These are phyloP conservation scores for Collybiopsis luxurians DNA, from an alignment of 768 basidiomycete species.

Conservation along the genomic window DNA sequence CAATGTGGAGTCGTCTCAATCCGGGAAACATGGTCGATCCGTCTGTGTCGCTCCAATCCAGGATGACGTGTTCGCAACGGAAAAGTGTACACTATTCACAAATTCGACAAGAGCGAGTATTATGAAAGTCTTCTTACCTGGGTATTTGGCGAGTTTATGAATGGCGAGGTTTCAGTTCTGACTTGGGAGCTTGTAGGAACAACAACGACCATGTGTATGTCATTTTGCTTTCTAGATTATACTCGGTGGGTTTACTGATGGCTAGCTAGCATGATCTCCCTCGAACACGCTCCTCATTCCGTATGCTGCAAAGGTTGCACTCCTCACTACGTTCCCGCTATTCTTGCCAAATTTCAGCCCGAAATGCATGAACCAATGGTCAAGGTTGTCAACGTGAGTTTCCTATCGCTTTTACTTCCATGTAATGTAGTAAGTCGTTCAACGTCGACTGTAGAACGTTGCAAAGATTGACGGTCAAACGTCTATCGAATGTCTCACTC, in stretches of 20 bases:
- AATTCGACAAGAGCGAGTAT: too few species aligned
- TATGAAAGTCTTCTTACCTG: too few species aligned
- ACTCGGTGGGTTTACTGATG: too few species aligned
- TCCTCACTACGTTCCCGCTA: constrained; percentile 65
- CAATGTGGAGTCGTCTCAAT: too few species aligned
- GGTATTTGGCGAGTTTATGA: too few species aligned
- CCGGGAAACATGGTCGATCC: too few species aligned
- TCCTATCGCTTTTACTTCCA: constrained; percentile 7
- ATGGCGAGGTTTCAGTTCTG: too few species aligned
- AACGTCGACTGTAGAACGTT: constrained; percentile 43
- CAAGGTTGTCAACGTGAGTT: constrained; percentile 60
- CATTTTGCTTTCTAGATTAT: constrained; percentile 22
- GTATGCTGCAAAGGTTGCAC: constrained; percentile 74
- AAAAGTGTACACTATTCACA: too few species aligned
- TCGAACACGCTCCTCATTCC: constrained; percentile 68
- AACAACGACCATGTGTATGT: constrained; percentile 81
- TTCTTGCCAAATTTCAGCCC: too few species aligned
- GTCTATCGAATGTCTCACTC: constrained; percentile 62
- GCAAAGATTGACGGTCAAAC: constrained; percentile 54
- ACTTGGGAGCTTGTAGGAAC: too few species aligned
- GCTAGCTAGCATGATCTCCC: constrained; percentile 84
- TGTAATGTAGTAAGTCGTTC: constrained; percentile 9
- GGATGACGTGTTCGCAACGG: too few species aligned
- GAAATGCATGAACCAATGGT: constrained; percentile 64
- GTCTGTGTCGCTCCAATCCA: too few species aligned